Base-by-base conservation (phyloP, 2,329 filamentous ascomycete genomes). In the Neocucurbitaria cava region DNA sequence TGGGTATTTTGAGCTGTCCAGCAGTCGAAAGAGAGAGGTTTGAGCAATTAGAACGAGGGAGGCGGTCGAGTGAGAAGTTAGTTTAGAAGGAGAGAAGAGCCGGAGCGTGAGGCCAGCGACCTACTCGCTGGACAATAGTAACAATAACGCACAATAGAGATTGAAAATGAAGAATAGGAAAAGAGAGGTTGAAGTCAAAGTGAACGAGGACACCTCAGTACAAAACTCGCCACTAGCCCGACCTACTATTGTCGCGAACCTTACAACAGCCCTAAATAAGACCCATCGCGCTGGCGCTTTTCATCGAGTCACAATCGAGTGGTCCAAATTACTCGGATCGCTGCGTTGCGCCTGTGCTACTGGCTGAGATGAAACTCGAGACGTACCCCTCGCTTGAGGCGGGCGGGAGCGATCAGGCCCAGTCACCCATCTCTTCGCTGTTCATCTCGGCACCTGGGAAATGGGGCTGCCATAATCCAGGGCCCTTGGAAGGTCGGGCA, bases 41-140 rank as follows among this genome's bases (percentile, higher is more conserved):
- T 68, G 42, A 72, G 71, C 66, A 62, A 39, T 56, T 42, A 36
- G 42, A 42, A 20, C 40, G 48, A 54, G 28, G 46, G 51, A 47
- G 52, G 36, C 53, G 58, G 44, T 56, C 36, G 49, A 42, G 56
- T 54, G 58, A 61, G 43, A 55, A 47, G 56, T 59, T 36, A 48
- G 51, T 46, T 52, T 52, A 51, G 20, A 39, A 56, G 60, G 50
- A 60, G 55, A 54, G 52, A 44, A 57, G 48, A 59, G 59, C 64
- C 64, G 64, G n/a, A n/a, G 58, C 62, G 69, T 61, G 58, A 71
- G 73, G 69, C 75, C 70, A 61, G 59, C 59, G 73, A 57, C 51
- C 58, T 64, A 59, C 61, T 63, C 49, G 58, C 66, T 67, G 62
- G 40, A 71, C 74, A 78, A 76, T 74, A 75, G 65, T 61, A 73